Conservation (phyloP, 1,284 basidiomycete species). For the Porogramme epimiltina region DNA sequence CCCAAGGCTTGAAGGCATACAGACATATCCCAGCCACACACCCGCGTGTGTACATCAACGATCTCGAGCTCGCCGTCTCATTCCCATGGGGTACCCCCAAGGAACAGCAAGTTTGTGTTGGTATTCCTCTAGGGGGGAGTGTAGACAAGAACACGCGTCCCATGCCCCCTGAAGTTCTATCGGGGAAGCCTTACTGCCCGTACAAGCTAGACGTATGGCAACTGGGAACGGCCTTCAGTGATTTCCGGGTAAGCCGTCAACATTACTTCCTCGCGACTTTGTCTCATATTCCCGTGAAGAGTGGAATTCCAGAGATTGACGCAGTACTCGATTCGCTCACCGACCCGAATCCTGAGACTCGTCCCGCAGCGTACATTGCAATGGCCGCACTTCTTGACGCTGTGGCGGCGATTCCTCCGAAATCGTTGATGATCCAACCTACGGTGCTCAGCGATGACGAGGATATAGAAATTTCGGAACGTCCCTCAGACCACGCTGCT, state of each 20-base stretch:
- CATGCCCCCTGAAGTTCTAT: slow-evolving; percentile 14
- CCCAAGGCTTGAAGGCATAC: slow-evolving; percentile 1
- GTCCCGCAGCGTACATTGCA: neutral
- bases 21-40: neutral
- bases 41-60: slow-evolving; percentile 13
- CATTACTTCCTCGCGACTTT: too few species aligned
- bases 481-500: too few species aligned
- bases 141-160: slow-evolving; percentile 15
- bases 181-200: slow-evolving; percentile 21
- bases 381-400: neutral
- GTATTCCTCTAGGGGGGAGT: neutral
- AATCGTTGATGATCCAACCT: too few species aligned
- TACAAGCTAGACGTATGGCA: slow-evolving; percentile 15
- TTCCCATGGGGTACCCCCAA: slow-evolving; percentile 9
- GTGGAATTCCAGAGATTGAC: slow-evolving; percentile 2
- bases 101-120: slow-evolving; percentile 10
- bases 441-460: too few species aligned
- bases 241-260: slow-evolving; percentile 4
- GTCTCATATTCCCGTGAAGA: neutral
- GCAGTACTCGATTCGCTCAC: neutral
- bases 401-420: too few species aligned
- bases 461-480: too few species aligned
- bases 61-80: slow-evolving; percentile 11
- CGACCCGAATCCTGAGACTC: neutral
- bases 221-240: neutral